A percentile compares a stretch with the other conserved stretches of the same genome.
These are phyloP conservation scores for Poronia punctata DNA, from an alignment of 495 filamentous ascomycete species.

Conservation along the genomic window DNA sequence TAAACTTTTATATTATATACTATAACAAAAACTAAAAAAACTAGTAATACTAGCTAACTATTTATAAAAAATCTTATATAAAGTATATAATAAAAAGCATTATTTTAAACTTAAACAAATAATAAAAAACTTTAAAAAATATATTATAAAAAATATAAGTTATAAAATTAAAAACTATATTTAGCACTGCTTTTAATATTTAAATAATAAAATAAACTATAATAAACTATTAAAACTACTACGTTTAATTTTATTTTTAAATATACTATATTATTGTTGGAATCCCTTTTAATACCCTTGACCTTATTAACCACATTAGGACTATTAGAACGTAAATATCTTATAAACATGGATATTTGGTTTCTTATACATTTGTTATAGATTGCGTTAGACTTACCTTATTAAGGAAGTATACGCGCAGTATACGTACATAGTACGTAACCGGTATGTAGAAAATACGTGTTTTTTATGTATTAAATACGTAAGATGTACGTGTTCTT, in stretches of 20 bases:
- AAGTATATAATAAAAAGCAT: constrained; percentile 1
- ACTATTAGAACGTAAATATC: no score
- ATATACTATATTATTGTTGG: background rate
- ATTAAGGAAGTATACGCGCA: no score
- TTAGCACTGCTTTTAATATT: background rate
- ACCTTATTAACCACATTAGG: no score
- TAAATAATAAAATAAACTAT: background rate
- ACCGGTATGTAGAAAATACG: no score
- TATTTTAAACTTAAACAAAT: background rate
- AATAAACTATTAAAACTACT: background rate
- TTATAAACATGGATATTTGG: no score
- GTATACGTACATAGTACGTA: no score
- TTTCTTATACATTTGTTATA: no score
- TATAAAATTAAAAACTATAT: background rate
- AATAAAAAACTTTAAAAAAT: background rate
- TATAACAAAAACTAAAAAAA: background rate
- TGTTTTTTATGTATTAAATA: no score
- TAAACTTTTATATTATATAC: background rate
- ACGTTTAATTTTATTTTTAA: background rate
- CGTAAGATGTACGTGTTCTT: no score
- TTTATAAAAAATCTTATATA: background rate
- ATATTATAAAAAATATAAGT: background rate
- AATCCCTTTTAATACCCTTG: no score
- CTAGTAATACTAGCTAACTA: background rate
- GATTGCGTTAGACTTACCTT: no score